A percentile compares a stretch with the other conserved stretches of the same genome.
Evolutionary conservation across 306 rosid species (phyloP).

Genomic region (Prunus kanzakura): DNA sequence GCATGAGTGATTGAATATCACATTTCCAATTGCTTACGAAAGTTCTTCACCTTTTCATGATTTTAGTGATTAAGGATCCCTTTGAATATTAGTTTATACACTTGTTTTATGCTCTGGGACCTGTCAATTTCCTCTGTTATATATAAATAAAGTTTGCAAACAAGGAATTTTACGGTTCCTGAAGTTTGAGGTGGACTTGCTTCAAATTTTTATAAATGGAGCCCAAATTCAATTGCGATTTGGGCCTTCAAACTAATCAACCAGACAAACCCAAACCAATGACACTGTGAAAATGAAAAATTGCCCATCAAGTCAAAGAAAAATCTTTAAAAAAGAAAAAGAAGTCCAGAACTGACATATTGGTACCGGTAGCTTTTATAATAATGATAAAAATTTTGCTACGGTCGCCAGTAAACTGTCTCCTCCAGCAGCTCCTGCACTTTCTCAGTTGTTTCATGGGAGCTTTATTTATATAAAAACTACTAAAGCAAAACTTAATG

Average conservation of each 20-base stretch:
- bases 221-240: neutral
- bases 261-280: neutral
- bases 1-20: neutral
- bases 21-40: neutral
- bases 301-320: neutral
- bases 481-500: slow-evolving; percentile 5
- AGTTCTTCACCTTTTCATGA: neutral
- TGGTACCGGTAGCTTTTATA: slow-evolving; percentile 1
- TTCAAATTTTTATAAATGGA: neutral
- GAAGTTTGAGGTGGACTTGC: neutral
- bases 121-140: neutral
- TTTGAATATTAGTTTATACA: neutral
- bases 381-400: neutral
- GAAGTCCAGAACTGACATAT: neutral
- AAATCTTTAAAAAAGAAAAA: neutral
- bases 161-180: neutral
- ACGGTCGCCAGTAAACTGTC: slow-evolving; percentile 8
- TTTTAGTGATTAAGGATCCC: neutral
- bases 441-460: slow-evolving; percentile 20
- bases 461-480: slow-evolving; percentile 1
- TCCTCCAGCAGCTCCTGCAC: slow-evolving; percentile 16
- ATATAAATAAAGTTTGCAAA: neutral
- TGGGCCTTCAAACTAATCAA: neutral
- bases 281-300: neutral
- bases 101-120: neutral